These are phyloP conservation scores for Aspergillus sp. DNA, from an alignment of 2,329 filamentous ascomycete genomes.

Conservation along the genomic window DNA sequence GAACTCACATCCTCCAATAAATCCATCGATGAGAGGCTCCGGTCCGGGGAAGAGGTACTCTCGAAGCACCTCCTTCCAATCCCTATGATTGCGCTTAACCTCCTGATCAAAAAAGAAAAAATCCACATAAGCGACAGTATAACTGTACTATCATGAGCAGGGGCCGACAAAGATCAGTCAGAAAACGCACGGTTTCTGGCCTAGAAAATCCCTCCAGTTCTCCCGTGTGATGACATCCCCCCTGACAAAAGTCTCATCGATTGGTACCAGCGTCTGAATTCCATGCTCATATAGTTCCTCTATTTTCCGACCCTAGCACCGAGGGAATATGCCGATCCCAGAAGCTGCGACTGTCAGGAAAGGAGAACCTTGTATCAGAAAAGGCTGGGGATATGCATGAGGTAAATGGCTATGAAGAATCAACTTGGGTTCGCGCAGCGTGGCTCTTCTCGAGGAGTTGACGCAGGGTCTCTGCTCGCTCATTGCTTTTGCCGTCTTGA, in stretches of 20 bases:
- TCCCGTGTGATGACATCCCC: background rate
- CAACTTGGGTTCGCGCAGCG: slow-evolving; percentile 3
- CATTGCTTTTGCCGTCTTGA: background rate
- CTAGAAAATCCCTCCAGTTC: background rate
- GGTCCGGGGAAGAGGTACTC: background rate
- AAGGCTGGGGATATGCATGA: background rate
- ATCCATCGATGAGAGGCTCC: background rate
- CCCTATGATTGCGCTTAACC: background rate
- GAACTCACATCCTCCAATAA: background rate
- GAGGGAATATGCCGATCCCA: background rate
- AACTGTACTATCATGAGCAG: background rate
- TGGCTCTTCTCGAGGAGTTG: slow-evolving; percentile 1
- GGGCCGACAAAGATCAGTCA: background rate
- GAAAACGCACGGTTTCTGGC: background rate
- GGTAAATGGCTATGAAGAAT: slow-evolving; percentile 5
- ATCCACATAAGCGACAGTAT: background rate
- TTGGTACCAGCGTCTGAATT: background rate
- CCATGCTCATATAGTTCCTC: background rate
- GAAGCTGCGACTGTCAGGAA: background rate
- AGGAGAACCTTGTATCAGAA: background rate
- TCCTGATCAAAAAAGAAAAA: background rate
- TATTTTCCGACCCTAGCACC: background rate
- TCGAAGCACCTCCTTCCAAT: background rate
- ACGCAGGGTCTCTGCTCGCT: background rate
- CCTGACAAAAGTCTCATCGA: background rate